Evolutionary conservation across 2,329 filamentous ascomycete genomes (phyloP), one percentile per base, ranked within the genome.

Genomic region (Fusarium sp.): DNA sequence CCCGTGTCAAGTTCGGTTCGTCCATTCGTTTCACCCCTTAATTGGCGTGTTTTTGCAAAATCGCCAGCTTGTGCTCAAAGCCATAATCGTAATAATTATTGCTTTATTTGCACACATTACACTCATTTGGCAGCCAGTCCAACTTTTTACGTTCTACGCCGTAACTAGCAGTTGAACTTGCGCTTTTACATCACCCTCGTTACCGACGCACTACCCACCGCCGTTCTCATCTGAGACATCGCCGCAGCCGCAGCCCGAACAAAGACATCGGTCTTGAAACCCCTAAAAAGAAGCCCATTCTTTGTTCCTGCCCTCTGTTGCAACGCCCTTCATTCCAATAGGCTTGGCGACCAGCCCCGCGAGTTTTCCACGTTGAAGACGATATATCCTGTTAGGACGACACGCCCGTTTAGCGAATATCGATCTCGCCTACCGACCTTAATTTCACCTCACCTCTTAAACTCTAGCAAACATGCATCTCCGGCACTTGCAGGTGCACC

Each of bases 251-350:
- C 34, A 38, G 10, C 45, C 61, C 58, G 63, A 66, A 51, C 59
- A 70, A 69, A 65, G 59, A 73, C 60, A 63, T 67, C 62, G 57
- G 68, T 52, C 52, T 70, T 71, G 60, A 76, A 75, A 64, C 38
- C 72, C 67, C 64, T 44, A 59, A 53, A 59, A 53, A 57, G 60
- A 54, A 44, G 64, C 70, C 68, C 73, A 75, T 75, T 76, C 71
- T 73, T 75, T 62, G 51, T 68, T 62, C 75, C 70, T 66, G 71
- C 75, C 72, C 59, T 68, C 63, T 29, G 68, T 63, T 70, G 66
- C 43, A 59, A 61, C 68, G 63, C 66, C 59, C 38, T 67, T 43
- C 77, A 78, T 80, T 80, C 78, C 76, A 77, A 68, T 58, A 52
- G 34, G 61, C 58, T 44, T 22, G 34, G 29, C 57, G 40, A 62